These are phyloP conservation scores for Allium sativum DNA, from an alignment of 106 monocot species.

Conservation along the genomic window DNA sequence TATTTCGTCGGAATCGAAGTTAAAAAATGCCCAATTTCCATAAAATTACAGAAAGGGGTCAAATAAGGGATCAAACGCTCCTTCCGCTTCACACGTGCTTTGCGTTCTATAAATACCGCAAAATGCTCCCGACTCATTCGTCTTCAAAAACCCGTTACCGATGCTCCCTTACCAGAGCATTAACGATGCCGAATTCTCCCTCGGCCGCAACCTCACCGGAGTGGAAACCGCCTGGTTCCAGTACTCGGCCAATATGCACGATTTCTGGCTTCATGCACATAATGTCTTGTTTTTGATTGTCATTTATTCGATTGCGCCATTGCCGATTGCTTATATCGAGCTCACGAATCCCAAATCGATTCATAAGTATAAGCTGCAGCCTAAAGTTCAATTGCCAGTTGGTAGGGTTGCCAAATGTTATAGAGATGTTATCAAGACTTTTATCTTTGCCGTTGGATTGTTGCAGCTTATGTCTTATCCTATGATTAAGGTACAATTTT, in stretches of 20 bases:
- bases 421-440: conserved; percentile 39
- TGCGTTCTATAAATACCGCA: not conserved
- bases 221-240: conserved; percentile 60
- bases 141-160: not conserved
- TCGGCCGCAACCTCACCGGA: conserved; percentile 49
- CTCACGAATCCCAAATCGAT: conserved; percentile 23
- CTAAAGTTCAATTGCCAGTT: conserved; percentile 29
- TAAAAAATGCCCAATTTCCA: too few species aligned
- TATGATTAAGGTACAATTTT: conserved; percentile 39
- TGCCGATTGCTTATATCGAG: conserved; percentile 62
- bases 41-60: too few species aligned
- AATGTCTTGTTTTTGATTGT: conserved; percentile 61
- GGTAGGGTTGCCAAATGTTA: conserved; percentile 46
- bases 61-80: too few species aligned
- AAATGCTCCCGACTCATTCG: not conserved
- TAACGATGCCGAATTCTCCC: conserved; percentile 44
- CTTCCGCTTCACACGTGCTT: too few species aligned
- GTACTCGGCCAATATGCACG: conserved; percentile 52
- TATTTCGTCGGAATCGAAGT: too few species aligned
- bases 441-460: conserved; percentile 51
- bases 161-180: conserved; percentile 62
- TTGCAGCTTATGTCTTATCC: conserved; percentile 72
- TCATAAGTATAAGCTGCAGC: conserved; percentile 71
- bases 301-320: conserved; percentile 61
- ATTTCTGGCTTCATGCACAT: conserved; percentile 57